Evolutionary conservation across 148 eudicot species (phyloP).

Genomic region (Limonium bicolor): DNA sequence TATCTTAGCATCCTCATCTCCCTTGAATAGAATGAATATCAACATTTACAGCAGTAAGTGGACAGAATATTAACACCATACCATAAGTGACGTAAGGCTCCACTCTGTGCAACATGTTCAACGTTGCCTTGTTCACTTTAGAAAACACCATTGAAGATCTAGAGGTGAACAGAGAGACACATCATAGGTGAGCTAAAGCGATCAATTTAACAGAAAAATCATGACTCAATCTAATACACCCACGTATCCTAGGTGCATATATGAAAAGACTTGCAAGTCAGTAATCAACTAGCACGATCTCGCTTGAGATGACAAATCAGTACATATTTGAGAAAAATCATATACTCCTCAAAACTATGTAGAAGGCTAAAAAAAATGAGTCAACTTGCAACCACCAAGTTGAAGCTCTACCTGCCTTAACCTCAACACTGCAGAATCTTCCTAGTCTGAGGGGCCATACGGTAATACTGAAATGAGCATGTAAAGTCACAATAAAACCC

Average conservation of each 20-base stretch:
- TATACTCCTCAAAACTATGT: no score
- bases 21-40: not conserved
- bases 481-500: not conserved
- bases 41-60: not conserved
- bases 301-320: no score
- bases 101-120: slow-evolving; percentile 81
- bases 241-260: no score
- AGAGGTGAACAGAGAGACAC: no score
- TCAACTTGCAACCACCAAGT: no score
- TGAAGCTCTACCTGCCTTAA: slow-evolving; percentile 82
- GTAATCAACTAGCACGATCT: no score
- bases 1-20: no score
- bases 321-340: not conserved
- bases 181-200: no score
- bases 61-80: slow-evolving; percentile 3
- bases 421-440: slow-evolving; percentile 62
- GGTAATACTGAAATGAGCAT: slow-evolving; percentile 42
- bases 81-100: slow-evolving; percentile 86
- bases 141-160: slow-evolving; percentile 87
- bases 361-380: no score
- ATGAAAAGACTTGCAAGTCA: no score
- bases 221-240: not conserved
- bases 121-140: slow-evolving; percentile 69
- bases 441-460: slow-evolving; percentile 70
- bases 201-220: not conserved